Percentiles rank a stretch among this genome's conserved stretches.
Conservation (phyloP, 2,329 filamentous ascomycete genomes). For the Calonectria montana region DNA sequence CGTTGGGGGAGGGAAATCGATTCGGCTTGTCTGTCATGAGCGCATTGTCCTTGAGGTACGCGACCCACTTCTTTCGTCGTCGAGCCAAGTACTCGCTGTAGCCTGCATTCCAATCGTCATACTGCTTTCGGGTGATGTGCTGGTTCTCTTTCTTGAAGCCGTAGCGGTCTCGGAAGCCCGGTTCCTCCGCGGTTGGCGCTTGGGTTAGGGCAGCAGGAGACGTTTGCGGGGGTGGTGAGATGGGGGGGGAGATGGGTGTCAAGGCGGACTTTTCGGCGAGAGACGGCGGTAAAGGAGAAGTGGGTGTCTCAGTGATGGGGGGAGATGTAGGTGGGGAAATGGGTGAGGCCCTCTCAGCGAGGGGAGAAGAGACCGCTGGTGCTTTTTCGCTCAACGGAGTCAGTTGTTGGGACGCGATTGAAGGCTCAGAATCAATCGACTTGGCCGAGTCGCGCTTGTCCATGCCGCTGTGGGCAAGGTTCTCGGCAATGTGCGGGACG, state of each 20-base stretch:
- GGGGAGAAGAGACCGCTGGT: slow-evolving; percentile 17
- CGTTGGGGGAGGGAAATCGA: slow-evolving; percentile 81
- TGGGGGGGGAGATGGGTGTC: slow-evolving; percentile 22
- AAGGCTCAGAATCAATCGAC: slow-evolving; percentile 54
- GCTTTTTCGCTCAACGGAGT: slow-evolving; percentile 17
- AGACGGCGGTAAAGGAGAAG: neutral
- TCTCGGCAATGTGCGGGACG: slow-evolving; percentile 52
- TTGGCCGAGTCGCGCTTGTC: slow-evolving; percentile 65
- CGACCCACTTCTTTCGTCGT: slow-evolving; percentile 84
- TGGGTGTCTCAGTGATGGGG: slow-evolving; percentile 2
- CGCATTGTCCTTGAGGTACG: slow-evolving; percentile 80
- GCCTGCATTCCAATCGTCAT: slow-evolving; percentile 81
- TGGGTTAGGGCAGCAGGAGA: slow-evolving; percentile 45
- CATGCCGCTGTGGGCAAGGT: slow-evolving; percentile 40
- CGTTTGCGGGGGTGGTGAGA: slow-evolving; percentile 33
- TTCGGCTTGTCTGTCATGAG: slow-evolving; percentile 78
- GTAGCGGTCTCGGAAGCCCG: slow-evolving; percentile 78
- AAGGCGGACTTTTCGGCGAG: neutral
- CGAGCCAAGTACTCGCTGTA: slow-evolving; percentile 82
- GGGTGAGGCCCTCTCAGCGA: slow-evolving; percentile 22
- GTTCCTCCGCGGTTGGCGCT: slow-evolving; percentile 54
- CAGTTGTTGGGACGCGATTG: slow-evolving; percentile 38
- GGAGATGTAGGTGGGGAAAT: slow-evolving; percentile 27
- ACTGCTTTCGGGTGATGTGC: slow-evolving; percentile 80
- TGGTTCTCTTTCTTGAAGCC: slow-evolving; percentile 92